Evolutionary conservation across 768 basidiomycete genomes (phyloP).

Genomic region (Austroboletus festivus): DNA sequence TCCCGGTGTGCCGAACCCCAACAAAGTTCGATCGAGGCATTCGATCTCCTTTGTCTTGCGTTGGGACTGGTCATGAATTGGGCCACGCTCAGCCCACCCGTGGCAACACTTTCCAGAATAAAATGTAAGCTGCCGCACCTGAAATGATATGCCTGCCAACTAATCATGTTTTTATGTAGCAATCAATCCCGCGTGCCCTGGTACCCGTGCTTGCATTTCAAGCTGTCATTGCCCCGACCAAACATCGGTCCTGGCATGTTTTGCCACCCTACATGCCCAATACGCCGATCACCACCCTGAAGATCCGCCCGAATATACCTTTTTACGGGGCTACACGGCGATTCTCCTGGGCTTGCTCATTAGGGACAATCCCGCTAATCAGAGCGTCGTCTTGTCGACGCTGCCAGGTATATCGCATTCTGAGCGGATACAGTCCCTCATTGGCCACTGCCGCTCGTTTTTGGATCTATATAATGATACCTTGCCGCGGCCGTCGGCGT

Average conservation of each 20-base stretch:
- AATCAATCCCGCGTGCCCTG: conserved; percentile 49
- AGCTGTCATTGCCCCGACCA: conserved; percentile 51
- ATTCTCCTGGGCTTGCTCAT: conserved; percentile 63
- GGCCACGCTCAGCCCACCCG: conserved; percentile 54
- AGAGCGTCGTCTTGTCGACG: conserved; percentile 29
- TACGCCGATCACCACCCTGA: conserved; percentile 25
- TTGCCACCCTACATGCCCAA: conserved; percentile 47
- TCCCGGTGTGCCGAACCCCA: conserved; percentile 3
- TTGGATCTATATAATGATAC: conserved; percentile 40
- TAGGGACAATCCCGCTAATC: conserved; percentile 32
- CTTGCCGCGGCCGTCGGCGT: conserved; percentile 23
- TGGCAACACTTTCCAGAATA: conserved; percentile 44
- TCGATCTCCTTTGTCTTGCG: conserved; percentile 74
- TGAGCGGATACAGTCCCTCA: conserved; percentile 32
- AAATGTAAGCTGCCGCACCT: conserved; percentile 41
- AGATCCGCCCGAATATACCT: conserved; percentile 39
- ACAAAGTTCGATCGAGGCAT: conserved; percentile 34
- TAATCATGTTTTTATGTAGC: conserved; percentile 33
- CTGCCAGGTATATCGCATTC: conserved; percentile 34
- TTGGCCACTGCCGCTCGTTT: conserved; percentile 40
- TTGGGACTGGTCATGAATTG: conserved; percentile 76
- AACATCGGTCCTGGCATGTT: conserved; percentile 47
- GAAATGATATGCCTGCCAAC: not conserved
- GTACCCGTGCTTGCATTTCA: conserved; percentile 46
- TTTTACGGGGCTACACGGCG: conserved; percentile 71